A percentile compares a stretch with the other conserved stretches of the same genome.
These are phyloP conservation scores for Neostapfia colusana DNA, from an alignment of 176 grass and related monocot genomes.

Conservation along the genomic window DNA sequence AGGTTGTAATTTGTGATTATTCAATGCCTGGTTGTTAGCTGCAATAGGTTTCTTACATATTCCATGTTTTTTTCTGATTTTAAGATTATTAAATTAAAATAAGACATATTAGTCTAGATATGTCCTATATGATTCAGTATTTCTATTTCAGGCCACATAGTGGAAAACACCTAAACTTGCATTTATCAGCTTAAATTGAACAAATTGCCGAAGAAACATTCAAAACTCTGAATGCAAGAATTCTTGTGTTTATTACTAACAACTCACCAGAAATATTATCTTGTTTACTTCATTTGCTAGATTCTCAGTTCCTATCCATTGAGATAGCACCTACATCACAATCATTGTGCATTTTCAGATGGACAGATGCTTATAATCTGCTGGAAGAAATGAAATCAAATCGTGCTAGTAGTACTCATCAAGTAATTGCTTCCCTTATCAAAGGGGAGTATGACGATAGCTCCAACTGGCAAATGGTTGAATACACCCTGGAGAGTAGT, in stretches of 20 bases:
- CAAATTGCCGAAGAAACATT: background rate
- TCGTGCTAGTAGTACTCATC: slow-evolving; percentile 65
- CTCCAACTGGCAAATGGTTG: slow-evolving; percentile 98
- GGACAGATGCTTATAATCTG: slow-evolving; percentile 73
- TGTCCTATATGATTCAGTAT: slow-evolving; percentile 15
- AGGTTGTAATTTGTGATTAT: slow-evolving; percentile 12
- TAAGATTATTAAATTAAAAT: slow-evolving; percentile 17
- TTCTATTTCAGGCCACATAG: slow-evolving; percentile 26
- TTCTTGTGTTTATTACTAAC: slow-evolving; percentile 8
- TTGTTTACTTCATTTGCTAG: slow-evolving; percentile 5
- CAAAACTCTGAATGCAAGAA: slow-evolving; percentile 8
- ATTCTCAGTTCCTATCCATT: slow-evolving; percentile 18
- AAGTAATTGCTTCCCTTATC: slow-evolving; percentile 89
- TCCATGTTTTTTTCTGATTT: background rate
- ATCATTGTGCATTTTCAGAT: slow-evolving; percentile 54
- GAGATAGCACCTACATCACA: slow-evolving; percentile 7
- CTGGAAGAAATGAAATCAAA: slow-evolving; percentile 91
- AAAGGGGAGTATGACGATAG: slow-evolving; percentile 82
- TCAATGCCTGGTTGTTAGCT: background rate
- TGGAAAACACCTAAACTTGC: background rate
- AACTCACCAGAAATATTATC: background rate
- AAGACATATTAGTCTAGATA: background rate
- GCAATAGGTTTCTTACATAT: background rate
- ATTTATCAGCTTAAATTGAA: background rate
- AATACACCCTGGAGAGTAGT: slow-evolving; percentile 78